Evolutionary conservation across 805 yeast genomes (phyloP), one percentile per base, ranked within the genome.

Genomic region (Maudiozyma turicensis): DNA sequence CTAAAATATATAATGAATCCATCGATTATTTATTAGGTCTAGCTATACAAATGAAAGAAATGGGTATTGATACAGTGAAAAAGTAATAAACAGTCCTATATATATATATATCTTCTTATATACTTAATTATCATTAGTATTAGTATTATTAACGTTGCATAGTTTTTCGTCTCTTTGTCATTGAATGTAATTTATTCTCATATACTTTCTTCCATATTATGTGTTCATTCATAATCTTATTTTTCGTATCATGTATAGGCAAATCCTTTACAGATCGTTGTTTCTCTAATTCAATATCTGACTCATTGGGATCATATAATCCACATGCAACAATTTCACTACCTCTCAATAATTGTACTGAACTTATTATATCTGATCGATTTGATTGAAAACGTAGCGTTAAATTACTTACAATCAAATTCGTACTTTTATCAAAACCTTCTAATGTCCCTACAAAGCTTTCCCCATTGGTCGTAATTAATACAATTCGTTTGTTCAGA

Each of bases 1-100:
- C 97, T 45, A 91, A 91, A 67, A 77, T 91, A 11, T 84, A 85
- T 64, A 89, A 89, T 63, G 98, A 91, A 67, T 95, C 96, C 14
- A 80, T 91, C 51, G 97, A 91, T 60, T 91, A 90, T 63, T 68
- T 91, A 53, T 71, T 91, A 58, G 96, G 86, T 54, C 66, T 90
- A 55, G 95, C 93, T 1, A 77, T 90, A 37, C 84, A 84, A 61
- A 86, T 89, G 95, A 77, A 78, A 55, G 78, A 76, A 56, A 64
- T 78, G 48, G 89, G 88, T 1, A 74, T 88, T 40, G 77, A 82
- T 8, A 72, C 81, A 15, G 46, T 44, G 28, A 34, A 54, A 11
- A 34, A 31, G 20, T 38, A 33, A 33, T 15, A 29, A 30, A 37
- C 15, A 38, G 15, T 15, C 28, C 8, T 42, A 8, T 9, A 29